Conservation (phyloP, 2,329 filamentous ascomycete genomes). For the Hypoxylon sp. region DNA sequence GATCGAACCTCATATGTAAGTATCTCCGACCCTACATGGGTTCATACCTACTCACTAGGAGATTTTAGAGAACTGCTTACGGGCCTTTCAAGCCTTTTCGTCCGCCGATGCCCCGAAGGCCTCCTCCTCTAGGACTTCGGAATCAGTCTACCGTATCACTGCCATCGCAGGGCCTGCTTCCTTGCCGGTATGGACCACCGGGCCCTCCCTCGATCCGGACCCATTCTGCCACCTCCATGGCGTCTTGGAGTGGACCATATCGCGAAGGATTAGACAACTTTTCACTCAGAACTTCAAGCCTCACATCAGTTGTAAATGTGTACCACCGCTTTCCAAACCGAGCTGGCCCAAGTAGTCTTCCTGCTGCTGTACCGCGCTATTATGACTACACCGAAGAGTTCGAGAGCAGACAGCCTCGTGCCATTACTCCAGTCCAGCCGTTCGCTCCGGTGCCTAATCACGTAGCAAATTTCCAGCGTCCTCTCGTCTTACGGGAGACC, state of each 20-base stretch:
- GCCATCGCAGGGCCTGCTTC: constrained; percentile 46
- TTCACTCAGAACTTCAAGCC: constrained; percentile 61
- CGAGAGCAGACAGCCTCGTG: constrained; percentile 51
- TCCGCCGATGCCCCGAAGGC: constrained; percentile 54
- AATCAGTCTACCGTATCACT: constrained; percentile 60
- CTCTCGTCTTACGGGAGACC: constrained; percentile 46
- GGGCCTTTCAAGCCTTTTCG: constrained; percentile 58
- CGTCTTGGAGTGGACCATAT: constrained; percentile 50
- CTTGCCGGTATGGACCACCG: constrained; percentile 41
- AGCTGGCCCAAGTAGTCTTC: constrained; percentile 37
- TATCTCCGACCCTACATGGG: constrained; percentile 5
- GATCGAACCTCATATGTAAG: constrained; percentile 63
- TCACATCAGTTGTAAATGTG: constrained; percentile 66
- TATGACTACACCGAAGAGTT: constrained; percentile 69
- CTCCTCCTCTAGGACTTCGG: constrained; percentile 56
- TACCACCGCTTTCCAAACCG: constrained; percentile 55
- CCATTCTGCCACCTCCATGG: constrained; percentile 55
- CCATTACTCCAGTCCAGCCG: constrained; percentile 38
- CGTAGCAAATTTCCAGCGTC: constrained; percentile 38
- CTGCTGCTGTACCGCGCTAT: constrained; percentile 56
- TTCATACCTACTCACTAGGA: constrained; percentile 9
- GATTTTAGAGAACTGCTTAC: constrained; percentile 59
- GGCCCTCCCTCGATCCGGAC: constrained; percentile 47
- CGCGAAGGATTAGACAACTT: constrained; percentile 53
- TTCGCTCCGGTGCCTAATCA: constrained; percentile 44